phyloP scores from a whole-genome alignment of 176 grass and related monocot genomes.

The Oryza rufipogon region DNA sequence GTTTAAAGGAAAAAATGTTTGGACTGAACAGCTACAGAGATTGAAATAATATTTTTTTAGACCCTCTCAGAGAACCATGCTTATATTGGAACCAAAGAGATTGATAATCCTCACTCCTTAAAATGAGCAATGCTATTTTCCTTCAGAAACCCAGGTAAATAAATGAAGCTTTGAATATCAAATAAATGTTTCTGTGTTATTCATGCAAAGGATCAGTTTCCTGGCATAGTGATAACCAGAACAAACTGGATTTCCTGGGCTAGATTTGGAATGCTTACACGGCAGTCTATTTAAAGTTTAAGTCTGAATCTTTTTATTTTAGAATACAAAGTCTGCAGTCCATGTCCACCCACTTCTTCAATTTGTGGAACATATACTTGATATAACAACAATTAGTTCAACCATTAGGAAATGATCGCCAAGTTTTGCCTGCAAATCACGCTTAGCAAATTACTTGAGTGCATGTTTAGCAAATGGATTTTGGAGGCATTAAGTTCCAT shows the following conservation, averaged over 20 bases:
- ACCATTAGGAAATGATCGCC: conserved; percentile 3
- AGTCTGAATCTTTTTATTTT: conserved; percentile 6
- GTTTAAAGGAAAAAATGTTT: conserved; percentile 1
- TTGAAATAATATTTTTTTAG: too few relatives aligned
- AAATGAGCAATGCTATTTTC: conserved; percentile 26
- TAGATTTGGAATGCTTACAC: not conserved
- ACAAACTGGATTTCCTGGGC: not conserved
- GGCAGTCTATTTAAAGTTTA: conserved; percentile 5
- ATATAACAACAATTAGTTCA: not conserved
- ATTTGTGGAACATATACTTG: not conserved
- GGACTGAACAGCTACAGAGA: conserved; percentile 12
- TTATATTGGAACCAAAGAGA: too few relatives aligned
- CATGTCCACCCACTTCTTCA: conserved; percentile 3
- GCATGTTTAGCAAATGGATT: conserved; percentile 7
- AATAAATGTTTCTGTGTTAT: conserved; percentile 5
- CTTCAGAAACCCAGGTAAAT: conserved; percentile 22
- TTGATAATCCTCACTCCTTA: conserved; percentile 21
- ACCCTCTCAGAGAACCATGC: too few relatives aligned
- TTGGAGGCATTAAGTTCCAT: not conserved
- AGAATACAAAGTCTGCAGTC: not conserved
- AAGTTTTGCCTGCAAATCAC: conserved; percentile 12
- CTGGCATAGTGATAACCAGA: not conserved
- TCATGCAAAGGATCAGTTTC: not conserved
- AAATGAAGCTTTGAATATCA: conserved; percentile 12
- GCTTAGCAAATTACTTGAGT: conserved; percentile 1